Conservation (phyloP, 306 rosid genomes). For the Cicer chorassanicum region DNA sequence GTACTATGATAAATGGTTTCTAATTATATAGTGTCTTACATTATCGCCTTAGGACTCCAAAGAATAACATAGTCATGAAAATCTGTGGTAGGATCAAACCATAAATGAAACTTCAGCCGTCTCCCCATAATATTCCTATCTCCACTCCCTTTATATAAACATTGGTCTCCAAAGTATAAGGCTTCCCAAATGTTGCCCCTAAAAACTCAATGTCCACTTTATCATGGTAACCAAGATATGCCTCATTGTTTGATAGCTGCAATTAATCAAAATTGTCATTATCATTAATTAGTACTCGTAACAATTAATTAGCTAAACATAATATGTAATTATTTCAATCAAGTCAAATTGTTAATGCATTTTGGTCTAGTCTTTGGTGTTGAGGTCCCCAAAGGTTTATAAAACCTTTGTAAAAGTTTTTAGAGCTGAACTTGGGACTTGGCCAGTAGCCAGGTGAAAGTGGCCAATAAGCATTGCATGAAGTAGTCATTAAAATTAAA, state of each 20-base stretch:
- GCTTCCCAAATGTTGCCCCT: conserved; percentile 95
- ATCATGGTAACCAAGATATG: conserved; percentile 95
- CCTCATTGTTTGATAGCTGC: conserved; percentile 92
- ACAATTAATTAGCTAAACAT: conserved; percentile 24
- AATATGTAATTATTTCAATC: conserved; percentile 51
- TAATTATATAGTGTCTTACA: too few relatives aligned
- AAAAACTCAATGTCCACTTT: conserved; percentile 97
- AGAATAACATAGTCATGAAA: too few relatives aligned
- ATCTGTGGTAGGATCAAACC: too few relatives aligned
- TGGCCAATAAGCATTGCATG: conserved; percentile 73
- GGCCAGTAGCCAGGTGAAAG: conserved; percentile 96
- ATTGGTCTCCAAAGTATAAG: conserved; percentile 95
- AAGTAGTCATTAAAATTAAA: conserved; percentile 53
- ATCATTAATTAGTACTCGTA: conserved; percentile 4
- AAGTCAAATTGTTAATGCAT: too few relatives aligned
- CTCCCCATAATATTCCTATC: conserved; percentile 87
- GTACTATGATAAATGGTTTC: too few relatives aligned
- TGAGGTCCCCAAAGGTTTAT: conserved; percentile 93
- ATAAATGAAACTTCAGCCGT: conserved; percentile 91
- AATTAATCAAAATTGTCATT: conserved; percentile 29
- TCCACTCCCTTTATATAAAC: conserved; percentile 89
- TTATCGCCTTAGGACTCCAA: too few relatives aligned
- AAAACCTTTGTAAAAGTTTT: conserved; percentile 70
- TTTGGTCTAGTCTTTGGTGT: conserved; percentile 68
- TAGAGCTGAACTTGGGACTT: conserved; percentile 71